Base-by-base conservation (phyloP, 352 stramenopile genomes). In the Peronospora farinosa region DNA sequence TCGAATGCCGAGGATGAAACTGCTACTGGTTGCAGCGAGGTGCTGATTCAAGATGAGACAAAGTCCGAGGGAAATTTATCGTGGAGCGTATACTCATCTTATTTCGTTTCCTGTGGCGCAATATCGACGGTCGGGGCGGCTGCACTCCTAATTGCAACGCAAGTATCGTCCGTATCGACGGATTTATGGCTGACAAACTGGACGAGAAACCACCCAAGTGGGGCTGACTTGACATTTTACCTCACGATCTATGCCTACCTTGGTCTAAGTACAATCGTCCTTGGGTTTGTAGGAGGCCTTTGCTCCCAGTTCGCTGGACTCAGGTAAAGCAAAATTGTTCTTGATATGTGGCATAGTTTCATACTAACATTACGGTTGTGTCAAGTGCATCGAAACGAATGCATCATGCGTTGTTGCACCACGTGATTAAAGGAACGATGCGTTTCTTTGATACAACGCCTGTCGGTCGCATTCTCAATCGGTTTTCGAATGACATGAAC, bases 361-460 rank as follows among this genome's bases (percentile, higher is more conserved):
- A 4, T 32, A 3, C 23, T 67, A 41, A 57, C 32, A 33, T 16
- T 35, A 9, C 54, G 19, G 42, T 50, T 63, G 33, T 55, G 7
- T 51, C 17, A 88, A 27, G 72, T 40, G 78, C 78, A 3, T 88
- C 79, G 4, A 71, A 72, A 40, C 46, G 30, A 33, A 83, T 93
- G 16, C 83, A 93, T 53, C 37, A 78, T 40, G 51, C 43, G 7
- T 52, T 96, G 25, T 57, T 95, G 32, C 61, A 72, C 15, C 60
- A 66, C 30, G 49, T 96, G 3, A 69, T 91, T 15, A 69, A 70
- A 23, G 84, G 78, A 4, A 88, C 82, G 12, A 88, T 95, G 81
- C 65, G 72, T 23, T 97, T 94, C 60, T 96, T 95, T 47, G 72
- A 88, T 33, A 79, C 71, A 7, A 93, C 76, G 4, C 85, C 86